phyloP scores from a whole-genome alignment of 768 basidiomycete species.

The Termitomyces sp. region DNA sequence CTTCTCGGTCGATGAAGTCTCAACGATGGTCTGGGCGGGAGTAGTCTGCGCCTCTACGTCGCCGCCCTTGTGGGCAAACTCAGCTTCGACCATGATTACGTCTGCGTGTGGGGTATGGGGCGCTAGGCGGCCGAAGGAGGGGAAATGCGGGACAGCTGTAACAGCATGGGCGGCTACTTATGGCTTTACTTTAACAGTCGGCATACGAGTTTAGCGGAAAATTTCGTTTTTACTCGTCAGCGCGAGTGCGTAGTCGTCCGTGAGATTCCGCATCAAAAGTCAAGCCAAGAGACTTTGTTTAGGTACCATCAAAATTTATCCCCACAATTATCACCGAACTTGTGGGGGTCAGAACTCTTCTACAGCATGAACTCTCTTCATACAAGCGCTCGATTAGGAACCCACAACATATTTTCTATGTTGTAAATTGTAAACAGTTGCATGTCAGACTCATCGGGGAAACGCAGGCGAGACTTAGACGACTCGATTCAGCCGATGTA shows the following conservation, averaged over 20 bases:
- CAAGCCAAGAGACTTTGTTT: not conserved
- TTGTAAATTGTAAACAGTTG: no score
- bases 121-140: not conserved
- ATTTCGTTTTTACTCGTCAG: not conserved
- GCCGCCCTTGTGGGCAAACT: not conserved
- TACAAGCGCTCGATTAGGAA: no score
- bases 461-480: not conserved
- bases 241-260: not conserved
- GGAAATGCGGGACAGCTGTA: not conserved
- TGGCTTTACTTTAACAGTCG: not conserved
- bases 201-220: not conserved
- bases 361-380: no score
- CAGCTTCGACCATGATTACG: not conserved
- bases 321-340: not conserved
- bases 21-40: conserved; percentile 6
- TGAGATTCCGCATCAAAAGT: not conserved
- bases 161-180: not conserved
- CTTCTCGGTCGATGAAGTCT: conserved; percentile 14
- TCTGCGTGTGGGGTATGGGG: not conserved
- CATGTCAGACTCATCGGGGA: no score
- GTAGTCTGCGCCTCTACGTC: conserved; percentile 6
- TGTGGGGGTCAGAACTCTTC: not conserved
- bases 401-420: no score
- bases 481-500: not conserved
- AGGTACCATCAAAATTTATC: not conserved